Conservation (phyloP, 306 rosid genomes). For the Glycyrrhiza uralensis region DNA sequence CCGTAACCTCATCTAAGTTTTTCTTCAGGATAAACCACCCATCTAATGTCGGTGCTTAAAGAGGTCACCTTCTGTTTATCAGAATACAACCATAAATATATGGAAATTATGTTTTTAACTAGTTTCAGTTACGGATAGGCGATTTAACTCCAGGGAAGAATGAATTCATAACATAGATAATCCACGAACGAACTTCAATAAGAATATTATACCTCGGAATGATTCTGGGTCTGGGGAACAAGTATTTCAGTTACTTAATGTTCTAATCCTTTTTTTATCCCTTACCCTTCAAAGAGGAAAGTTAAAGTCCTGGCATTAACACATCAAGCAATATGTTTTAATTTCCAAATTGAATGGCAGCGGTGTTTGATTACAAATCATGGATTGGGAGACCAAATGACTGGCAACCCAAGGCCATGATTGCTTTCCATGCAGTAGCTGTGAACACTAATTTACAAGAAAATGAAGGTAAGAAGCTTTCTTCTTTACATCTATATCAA, state of each 20-base stretch:
- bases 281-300: not conserved
- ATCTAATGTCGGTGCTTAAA: not conserved
- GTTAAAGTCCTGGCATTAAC: slow-evolving; percentile 6
- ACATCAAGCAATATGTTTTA: slow-evolving; percentile 9
- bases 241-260: slow-evolving; percentile 5
- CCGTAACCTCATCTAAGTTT: not conserved
- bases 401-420: slow-evolving; percentile 96
- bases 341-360: slow-evolving; percentile 50
- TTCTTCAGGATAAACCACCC: not conserved
- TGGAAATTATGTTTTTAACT: not conserved
- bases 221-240: slow-evolving; percentile 11
- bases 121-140: not conserved
- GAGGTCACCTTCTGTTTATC: not conserved
- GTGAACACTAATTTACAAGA: slow-evolving; percentile 93
- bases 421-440: slow-evolving; percentile 83
- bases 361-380: slow-evolving; percentile 64
- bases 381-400: slow-evolving; percentile 76
- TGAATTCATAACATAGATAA: not conserved
- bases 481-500: slow-evolving; percentile 10
- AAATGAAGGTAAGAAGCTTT: slow-evolving; percentile 63
- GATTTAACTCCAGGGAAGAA: not conserved
- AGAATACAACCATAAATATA: not conserved
- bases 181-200: not conserved
- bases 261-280: not conserved
- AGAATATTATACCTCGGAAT: slow-evolving; percentile 3